Evolutionary conservation across 2,329 filamentous ascomycete species (phyloP), one percentile per base, ranked within the genome.

Genomic region (Passalora sequoiae): DNA sequence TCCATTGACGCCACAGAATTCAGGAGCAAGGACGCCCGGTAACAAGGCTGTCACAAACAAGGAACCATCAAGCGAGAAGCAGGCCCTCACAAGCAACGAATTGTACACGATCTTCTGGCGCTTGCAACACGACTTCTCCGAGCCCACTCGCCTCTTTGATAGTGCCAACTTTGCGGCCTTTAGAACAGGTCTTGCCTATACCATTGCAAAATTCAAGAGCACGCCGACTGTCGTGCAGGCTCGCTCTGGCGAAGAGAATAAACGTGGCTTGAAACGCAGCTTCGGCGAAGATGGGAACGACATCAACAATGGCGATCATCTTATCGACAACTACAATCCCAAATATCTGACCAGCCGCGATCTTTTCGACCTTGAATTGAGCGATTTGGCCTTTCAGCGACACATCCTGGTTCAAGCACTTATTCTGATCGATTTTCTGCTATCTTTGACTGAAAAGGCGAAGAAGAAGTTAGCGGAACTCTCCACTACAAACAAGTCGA

Each of bases 291-390:
- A 52, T 27, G 42, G 41, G 12, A 19, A 19, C 7, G 19, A 28
- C 1, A 38, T 27, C n/a, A 40, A 36, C 24, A 43, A 49, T 20
- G 51, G 77, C 31, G 73, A 79, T 39, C 77, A 78, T 6, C 73
- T 78, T 38, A 76, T 79, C 42, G 81, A 80, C 60, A 82, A 79
- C 17, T 97, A 95, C 69, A 98, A 98, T 59, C 91, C 94, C 1
- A 98, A 97, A 62, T 99, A 98, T 63, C 76, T 99, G 13, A 99
- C 92, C n/a, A 97, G 89, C 64, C 79, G 85, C 53, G 94, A 98
- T 63, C 73, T 99, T 1, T 99, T 99, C 65, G 88, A 94, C 58
- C 78, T 98, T 33, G 92, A 98, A 85, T 83, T 97, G 50, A 89
- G 88, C 64, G 92, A 99, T 66, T 76, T 95, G 29, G 91, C 91